Evolutionary conservation across 306 rosid species (phyloP), one percentile per base, ranked within the genome.

Genomic region (Lathyrus oleraceus): DNA sequence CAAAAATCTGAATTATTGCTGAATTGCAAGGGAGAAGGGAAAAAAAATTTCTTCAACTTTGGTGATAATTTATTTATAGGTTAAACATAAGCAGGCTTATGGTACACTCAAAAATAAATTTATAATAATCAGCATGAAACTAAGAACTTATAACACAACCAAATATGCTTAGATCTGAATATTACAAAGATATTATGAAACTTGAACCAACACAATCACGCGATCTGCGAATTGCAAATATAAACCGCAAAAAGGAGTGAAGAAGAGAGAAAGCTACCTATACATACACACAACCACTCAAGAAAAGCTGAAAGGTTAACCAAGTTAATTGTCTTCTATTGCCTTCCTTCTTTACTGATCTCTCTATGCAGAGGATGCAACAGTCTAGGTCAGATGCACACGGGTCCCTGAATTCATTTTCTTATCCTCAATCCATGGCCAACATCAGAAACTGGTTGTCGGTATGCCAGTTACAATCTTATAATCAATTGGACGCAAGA

Each of bases 271-370:
- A 79, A 72, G 82, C 88, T 81, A 84, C 89, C 97, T 91, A 86
- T 95, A 91, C 96, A 86, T 81, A 77, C 92, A 85, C 92, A 85
- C 95, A 79, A 78, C 81, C 90, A 91, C 91, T 78, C 88, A 62
- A 81, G 65, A 79, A 83, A 79, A 84, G 83, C 85, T 86, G 76
- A 83, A 80, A 79, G 32, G 89, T 91, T 87, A 91, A 96, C 85
- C 84, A 75, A 85, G 95, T 88, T 88, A 87, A 84, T 79, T 81
- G 82, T 82, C 79, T 83, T 74, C 87, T 75, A 71, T 76, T 76
- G 65, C 63, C 77, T 80, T 78, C 77, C 83, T 72, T 78, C 52
- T 78, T 76, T 74, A 78, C 83, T 77, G 83, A 76, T 82, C 79
- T 83, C 81, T 80, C 88, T 86, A 87, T 67, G 81, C 86, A 87